Percentiles rank a stretch among this genome's conserved stretches.
Evolutionary conservation across 805 yeast species (phyloP).

Genomic region (Cyberlindnera mrakii): DNA sequence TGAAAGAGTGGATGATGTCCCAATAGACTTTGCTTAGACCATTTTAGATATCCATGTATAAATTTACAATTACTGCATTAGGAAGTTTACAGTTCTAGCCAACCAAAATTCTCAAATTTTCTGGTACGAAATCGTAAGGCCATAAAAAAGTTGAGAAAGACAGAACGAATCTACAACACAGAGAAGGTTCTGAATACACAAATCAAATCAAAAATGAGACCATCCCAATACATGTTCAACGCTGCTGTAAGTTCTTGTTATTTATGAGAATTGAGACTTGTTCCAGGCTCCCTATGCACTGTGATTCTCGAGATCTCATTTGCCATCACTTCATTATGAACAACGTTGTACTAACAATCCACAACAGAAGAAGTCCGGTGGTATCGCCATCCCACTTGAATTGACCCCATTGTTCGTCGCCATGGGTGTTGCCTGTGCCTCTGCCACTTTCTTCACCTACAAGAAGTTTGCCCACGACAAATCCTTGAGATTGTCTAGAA

Average conservation of each 20-base stretch:
- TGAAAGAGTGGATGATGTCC: slow-evolving; percentile 39
- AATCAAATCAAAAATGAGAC: slow-evolving; percentile 36
- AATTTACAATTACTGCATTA: slow-evolving; percentile 1
- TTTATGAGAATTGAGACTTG: background rate
- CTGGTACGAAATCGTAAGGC: too few species aligned
- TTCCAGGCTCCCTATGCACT: too few species aligned
- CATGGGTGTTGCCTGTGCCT: slow-evolving; percentile 45
- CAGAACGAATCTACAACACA: background rate
- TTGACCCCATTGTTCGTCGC: slow-evolving; percentile 53
- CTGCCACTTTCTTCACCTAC: slow-evolving; percentile 46
- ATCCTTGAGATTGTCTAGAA: slow-evolving; percentile 44
- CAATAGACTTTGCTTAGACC: background rate
- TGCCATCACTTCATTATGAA: background rate
- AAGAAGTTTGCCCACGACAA: slow-evolving; percentile 45
- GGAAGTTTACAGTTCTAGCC: slow-evolving; percentile 11
- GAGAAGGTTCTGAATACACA: background rate
- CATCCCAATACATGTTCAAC: slow-evolving; percentile 39
- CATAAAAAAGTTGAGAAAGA: slow-evolving; percentile 6
- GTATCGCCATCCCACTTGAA: slow-evolving; percentile 43
- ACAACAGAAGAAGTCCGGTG: slow-evolving; percentile 31
- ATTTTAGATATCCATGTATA: background rate
- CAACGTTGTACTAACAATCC: slow-evolving; percentile 10
- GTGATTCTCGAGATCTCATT: background rate
- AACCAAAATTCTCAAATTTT: slow-evolving; percentile 6
- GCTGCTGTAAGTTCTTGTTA: slow-evolving; percentile 33